Conservation (phyloP, 1,284 basidiomycete species). For the Ustilago sp. region DNA sequence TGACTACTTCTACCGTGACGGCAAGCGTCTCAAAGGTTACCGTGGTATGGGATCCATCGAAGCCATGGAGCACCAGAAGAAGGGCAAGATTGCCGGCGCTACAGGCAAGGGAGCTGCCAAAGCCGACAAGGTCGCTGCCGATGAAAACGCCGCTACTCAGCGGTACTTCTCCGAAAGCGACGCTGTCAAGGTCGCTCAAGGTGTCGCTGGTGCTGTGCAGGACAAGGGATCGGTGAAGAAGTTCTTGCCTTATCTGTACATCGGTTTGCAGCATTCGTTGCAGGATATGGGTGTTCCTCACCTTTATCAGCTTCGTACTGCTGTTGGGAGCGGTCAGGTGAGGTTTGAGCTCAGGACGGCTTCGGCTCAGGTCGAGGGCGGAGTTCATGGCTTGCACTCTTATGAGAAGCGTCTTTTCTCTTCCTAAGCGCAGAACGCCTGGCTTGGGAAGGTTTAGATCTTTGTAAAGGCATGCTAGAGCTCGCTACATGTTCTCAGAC, state of each 20-base stretch:
- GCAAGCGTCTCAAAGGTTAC: slow-evolving; percentile 98
- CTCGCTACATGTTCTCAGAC: neutral
- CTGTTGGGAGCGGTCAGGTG: slow-evolving; percentile 78
- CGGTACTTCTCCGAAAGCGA: slow-evolving; percentile 97
- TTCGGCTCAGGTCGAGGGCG: slow-evolving; percentile 94
- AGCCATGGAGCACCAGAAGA: slow-evolving; percentile 69
- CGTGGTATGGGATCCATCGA: slow-evolving; percentile 90
- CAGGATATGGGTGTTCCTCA: slow-evolving; percentile 90
- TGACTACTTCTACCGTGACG: slow-evolving; percentile 98
- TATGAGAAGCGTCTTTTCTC: slow-evolving; percentile 77
- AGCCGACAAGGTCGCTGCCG: slow-evolving; percentile 72
- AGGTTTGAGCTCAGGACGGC: slow-evolving; percentile 95
- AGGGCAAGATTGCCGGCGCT: slow-evolving; percentile 66
- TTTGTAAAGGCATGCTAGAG: neutral
- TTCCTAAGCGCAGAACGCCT: slow-evolving; percentile 22
- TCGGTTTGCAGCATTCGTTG: slow-evolving; percentile 93
- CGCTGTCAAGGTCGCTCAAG: slow-evolving; percentile 90
- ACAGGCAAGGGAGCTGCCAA: slow-evolving; percentile 71
- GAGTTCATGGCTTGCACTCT: slow-evolving; percentile 80
- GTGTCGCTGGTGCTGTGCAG: slow-evolving; percentile 94
- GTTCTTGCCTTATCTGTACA: slow-evolving; percentile 91
- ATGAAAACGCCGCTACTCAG: slow-evolving; percentile 89
- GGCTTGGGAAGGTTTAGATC: neutral
- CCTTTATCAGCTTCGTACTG: slow-evolving; percentile 76
- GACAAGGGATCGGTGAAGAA: slow-evolving; percentile 91